Evolutionary conservation across 1,284 basidiomycete species (phyloP).

Genomic region (Xerocomus minutiporus): DNA sequence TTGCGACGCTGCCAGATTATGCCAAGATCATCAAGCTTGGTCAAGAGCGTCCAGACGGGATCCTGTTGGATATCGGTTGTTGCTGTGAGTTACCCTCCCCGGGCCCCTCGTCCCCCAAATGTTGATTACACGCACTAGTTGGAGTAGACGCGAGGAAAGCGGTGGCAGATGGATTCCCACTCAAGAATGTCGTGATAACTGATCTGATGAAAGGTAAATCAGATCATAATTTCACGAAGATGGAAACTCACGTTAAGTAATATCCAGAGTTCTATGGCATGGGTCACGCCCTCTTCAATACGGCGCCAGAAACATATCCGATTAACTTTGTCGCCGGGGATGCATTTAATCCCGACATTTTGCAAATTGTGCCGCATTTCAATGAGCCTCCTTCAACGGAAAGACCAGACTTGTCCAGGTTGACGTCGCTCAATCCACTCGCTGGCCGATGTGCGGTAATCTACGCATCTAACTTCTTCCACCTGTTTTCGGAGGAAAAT

Average conservation of each 20-base stretch:
- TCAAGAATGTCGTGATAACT: slow-evolving; percentile 19
- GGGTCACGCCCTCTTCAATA: slow-evolving; percentile 36
- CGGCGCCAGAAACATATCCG: slow-evolving; percentile 30
- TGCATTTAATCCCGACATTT: slow-evolving; percentile 28
- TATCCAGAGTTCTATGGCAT: slow-evolving; percentile 31
- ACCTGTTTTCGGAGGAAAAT: slow-evolving; percentile 35
- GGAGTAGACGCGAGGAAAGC: slow-evolving; percentile 26
- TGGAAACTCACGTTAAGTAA: neutral
- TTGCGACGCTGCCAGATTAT: slow-evolving; percentile 15
- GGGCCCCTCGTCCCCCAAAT: neutral
- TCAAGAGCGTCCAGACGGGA: slow-evolving; percentile 14
- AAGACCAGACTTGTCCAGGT: slow-evolving; percentile 20
- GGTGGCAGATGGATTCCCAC: slow-evolving; percentile 24
- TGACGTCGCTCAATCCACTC: slow-evolving; percentile 35
- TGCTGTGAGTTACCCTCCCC: slow-evolving; percentile 20
- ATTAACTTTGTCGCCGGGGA: slow-evolving; percentile 35
- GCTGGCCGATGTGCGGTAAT: slow-evolving; percentile 31
- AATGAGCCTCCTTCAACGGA: slow-evolving; percentile 1
- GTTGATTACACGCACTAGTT: slow-evolving; percentile 11
- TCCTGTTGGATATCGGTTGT: slow-evolving; percentile 26
- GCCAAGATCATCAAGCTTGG: slow-evolving; percentile 18
- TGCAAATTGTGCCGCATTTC: slow-evolving; percentile 20
- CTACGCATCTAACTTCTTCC: slow-evolving; percentile 34
- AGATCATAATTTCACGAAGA: neutral
- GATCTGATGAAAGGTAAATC: slow-evolving; percentile 20